Evolutionary conservation across 768 basidiomycete genomes (phyloP).

Genomic region (Coprinopsis cinerea): DNA sequence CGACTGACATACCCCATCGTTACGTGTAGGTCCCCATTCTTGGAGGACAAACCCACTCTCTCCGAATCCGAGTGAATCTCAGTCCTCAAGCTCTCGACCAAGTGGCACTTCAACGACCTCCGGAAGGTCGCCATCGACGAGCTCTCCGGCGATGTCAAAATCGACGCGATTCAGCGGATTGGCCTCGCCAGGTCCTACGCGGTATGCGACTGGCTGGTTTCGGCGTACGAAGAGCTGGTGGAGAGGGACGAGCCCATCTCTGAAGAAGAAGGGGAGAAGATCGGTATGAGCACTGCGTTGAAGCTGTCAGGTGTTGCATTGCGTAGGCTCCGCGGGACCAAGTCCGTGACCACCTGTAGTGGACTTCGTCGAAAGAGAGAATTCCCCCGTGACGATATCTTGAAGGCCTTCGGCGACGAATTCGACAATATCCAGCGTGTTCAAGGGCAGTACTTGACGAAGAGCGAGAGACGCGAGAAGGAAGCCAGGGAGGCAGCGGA

Average conservation of each 20-base stretch:
- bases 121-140: neutral
- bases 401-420: neutral
- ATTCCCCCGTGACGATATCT: neutral
- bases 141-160: neutral
- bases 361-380: neutral
- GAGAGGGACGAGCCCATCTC: neutral
- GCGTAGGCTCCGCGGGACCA: neutral
- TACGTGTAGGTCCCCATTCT: too few species aligned
- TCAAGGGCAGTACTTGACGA: neutral
- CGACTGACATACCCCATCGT: too few species aligned
- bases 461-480: neutral
- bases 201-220: neutral
- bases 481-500: neutral
- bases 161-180: neutral
- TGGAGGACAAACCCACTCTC: too few species aligned
- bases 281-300: neutral
- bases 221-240: neutral
- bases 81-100: constrained; percentile 1
- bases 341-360: neutral
- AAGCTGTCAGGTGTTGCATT: neutral
- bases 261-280: neutral
- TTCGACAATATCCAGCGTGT: neutral
- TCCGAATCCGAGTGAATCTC: neutral
- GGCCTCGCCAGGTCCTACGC: neutral
- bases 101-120: constrained; percentile 2